phyloP scores from a whole-genome alignment of 345 rosid species.

The sweet orange (Citrus sinensis) region DVS_A1.0 CM039166.1:18227001-18227500 shows the following conservation, averaged over 20 bases:
- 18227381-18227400: slow-evolving; percentile 40
- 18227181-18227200: slow-evolving; percentile 46
- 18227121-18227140: slow-evolving; percentile 46
- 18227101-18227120: slow-evolving; percentile 58
- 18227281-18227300: slow-evolving; percentile 62
- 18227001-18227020: slow-evolving; percentile 59
- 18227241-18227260: slow-evolving; percentile 68
- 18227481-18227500: slow-evolving; percentile 67
- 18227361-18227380: slow-evolving; percentile 65
- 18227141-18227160: slow-evolving; percentile 53
- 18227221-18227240: slow-evolving; percentile 84
- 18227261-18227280: slow-evolving; percentile 57
- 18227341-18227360: slow-evolving; percentile 36
- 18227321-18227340: slow-evolving; percentile 84
- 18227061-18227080: slow-evolving; percentile 46
- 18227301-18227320: slow-evolving; percentile 84
- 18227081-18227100: slow-evolving; percentile 55
- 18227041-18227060: slow-evolving; percentile 54
- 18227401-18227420: slow-evolving; percentile 90
- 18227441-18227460: slow-evolving; percentile 72
- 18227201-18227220: slow-evolving; percentile 56
- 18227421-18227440: slow-evolving; percentile 65
- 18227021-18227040: slow-evolving; percentile 79
- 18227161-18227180: slow-evolving; percentile 50
- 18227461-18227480: slow-evolving; percentile 46